A percentile compares a stretch with the other conserved stretches of the same genome.
Conservation (phyloP, 2,329 filamentous ascomycete species). For the Aspergillus vadensis region DNA sequence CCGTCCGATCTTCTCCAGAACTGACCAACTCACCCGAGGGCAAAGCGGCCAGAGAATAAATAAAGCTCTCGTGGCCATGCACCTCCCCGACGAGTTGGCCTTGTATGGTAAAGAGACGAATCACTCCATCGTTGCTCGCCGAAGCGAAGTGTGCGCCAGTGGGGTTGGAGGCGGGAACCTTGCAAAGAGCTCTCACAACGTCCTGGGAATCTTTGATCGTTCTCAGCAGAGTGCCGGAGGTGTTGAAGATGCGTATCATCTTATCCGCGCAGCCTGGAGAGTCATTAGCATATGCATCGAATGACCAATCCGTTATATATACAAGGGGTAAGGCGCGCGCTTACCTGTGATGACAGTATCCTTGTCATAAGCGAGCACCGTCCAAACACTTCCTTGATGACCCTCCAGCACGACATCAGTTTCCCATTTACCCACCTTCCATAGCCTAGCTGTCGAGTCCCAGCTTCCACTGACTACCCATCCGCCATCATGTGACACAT, state of each 20-base stretch:
- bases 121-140: slow-evolving; percentile 86
- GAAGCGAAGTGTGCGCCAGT: slow-evolving; percentile 92
- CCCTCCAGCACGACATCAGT: slow-evolving; percentile 70
- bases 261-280: slow-evolving; percentile 77
- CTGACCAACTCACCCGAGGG: slow-evolving; percentile 88
- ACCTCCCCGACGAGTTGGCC: slow-evolving; percentile 77
- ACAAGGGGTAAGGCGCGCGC: slow-evolving; percentile 7
- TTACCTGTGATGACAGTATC: slow-evolving; percentile 74
- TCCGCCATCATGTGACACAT: slow-evolving; percentile 70
- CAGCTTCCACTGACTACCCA: slow-evolving; percentile 90
- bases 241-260: slow-evolving; percentile 78
- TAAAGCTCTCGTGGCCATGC: slow-evolving; percentile 89
- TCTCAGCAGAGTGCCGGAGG: slow-evolving; percentile 63
- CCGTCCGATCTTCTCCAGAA: slow-evolving; percentile 89
- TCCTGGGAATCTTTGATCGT: slow-evolving; percentile 72
- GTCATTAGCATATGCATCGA: slow-evolving; percentile 19
- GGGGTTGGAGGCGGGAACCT: slow-evolving; percentile 71
- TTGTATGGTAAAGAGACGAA: slow-evolving; percentile 82
- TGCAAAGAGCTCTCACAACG: slow-evolving; percentile 84
- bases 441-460: slow-evolving; percentile 86
- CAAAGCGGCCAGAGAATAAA: slow-evolving; percentile 78
- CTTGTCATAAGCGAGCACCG: slow-evolving; percentile 80
- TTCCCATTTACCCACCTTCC: slow-evolving; percentile 86
- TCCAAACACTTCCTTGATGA: slow-evolving; percentile 84
- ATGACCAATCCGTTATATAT: neutral